Conservation (phyloP, 2,329 filamentous ascomycete species). For the Venturia asperata region DNA sequence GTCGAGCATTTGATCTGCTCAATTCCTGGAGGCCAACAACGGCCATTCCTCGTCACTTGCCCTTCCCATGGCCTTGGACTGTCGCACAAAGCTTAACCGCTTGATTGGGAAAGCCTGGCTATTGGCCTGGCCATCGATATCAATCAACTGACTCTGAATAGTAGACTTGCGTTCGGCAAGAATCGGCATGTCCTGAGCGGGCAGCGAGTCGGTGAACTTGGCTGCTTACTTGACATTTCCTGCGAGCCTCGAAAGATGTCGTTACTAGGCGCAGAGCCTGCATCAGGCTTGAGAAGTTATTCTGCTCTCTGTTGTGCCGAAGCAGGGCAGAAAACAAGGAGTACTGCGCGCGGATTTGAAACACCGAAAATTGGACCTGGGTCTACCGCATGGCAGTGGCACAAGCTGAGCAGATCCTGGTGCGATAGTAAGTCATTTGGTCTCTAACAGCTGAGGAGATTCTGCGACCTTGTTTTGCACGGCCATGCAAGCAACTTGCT, state of each 20-base stretch:
- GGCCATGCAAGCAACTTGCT: background rate
- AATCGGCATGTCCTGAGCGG: background rate
- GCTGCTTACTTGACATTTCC: background rate
- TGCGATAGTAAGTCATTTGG: background rate
- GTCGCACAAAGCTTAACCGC: background rate
- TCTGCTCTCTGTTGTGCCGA: background rate
- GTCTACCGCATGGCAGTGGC: background rate
- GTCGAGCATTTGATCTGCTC: background rate
- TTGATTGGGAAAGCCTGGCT: background rate
- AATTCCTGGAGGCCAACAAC: background rate
- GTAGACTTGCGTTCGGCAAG: background rate
- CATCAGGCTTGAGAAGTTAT: background rate
- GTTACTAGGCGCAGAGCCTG: background rate
- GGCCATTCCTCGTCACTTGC: constrained; percentile 4
- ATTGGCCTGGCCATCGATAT: background rate
- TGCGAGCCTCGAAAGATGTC: background rate
- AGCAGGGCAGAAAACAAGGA: background rate
- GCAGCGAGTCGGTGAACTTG: background rate
- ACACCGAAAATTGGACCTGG: background rate
- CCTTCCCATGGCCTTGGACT: background rate
- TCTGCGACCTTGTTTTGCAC: background rate
- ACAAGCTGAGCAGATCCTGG: background rate
- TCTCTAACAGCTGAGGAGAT: background rate
- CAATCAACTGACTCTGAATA: background rate
- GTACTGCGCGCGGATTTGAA: background rate